Percentiles rank a stretch among this genome's conserved stretches.
Conservation (phyloP, 2,329 filamentous ascomycete genomes). For the Aspergillus tubingensis region DNA sequence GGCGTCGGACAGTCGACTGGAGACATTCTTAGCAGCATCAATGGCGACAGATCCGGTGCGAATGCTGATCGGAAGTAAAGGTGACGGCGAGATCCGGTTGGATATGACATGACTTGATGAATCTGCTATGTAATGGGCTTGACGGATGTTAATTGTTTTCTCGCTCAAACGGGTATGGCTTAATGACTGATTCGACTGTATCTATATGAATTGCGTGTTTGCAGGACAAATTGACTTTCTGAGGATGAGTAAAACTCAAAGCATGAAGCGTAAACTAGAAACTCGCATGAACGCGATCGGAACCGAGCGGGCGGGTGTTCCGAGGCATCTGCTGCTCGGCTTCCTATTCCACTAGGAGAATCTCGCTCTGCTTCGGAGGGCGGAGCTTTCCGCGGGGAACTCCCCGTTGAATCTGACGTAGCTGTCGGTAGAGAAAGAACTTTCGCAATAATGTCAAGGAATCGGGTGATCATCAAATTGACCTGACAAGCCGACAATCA, state of each 20-base stretch:
- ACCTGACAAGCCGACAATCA: no score
- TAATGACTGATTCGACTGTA: background rate
- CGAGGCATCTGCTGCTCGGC: background rate
- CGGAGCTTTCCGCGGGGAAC: slow-evolving; percentile 12
- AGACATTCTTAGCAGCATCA: slow-evolving; percentile 10
- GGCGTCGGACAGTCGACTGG: slow-evolving; percentile 20
- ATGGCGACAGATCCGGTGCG: slow-evolving; percentile 1
- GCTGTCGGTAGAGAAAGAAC: background rate
- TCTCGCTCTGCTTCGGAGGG: slow-evolving; percentile 8
- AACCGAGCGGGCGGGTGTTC: slow-evolving; percentile 3
- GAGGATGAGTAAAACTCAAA: background rate
- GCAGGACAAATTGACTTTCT: background rate
- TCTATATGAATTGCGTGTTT: background rate
- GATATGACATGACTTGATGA: slow-evolving; percentile 1
- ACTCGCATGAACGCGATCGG: background rate
- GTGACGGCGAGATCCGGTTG: background rate
- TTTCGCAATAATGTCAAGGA: background rate
- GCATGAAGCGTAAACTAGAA: background rate
- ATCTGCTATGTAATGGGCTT: background rate
- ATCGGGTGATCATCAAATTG: background rate
- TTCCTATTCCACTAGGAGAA: background rate
- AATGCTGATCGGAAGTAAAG: background rate
- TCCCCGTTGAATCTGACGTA: background rate
- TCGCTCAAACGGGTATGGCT: background rate
- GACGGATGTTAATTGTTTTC: background rate